A percentile compares a stretch with the other conserved stretches of the same genome.
Evolutionary conservation across 1,139 yeast genomes (phyloP).

Genomic region (Saccharomycopsis hybrid): DNA sequence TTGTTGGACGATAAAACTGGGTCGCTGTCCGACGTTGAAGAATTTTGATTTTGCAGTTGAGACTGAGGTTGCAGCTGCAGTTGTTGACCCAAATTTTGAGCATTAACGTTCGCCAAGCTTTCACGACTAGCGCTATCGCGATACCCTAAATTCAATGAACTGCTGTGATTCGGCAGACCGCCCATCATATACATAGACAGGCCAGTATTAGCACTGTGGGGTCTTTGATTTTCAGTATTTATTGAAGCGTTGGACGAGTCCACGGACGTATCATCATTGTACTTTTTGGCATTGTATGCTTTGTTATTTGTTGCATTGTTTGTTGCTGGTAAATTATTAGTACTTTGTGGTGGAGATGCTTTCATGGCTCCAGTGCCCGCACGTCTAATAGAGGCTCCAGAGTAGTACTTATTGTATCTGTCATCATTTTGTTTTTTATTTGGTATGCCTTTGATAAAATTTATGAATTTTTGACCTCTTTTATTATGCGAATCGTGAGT

Average conservation of each 20-base stretch:
- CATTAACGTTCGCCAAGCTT: no score
- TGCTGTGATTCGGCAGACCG: no score
- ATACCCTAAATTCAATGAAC: no score
- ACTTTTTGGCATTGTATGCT: background rate
- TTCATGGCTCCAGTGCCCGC: background rate
- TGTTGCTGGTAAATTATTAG: background rate
- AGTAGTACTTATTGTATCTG: background rate
- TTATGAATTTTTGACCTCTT: conserved; percentile 11
- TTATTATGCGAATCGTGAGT: background rate
- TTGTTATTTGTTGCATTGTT: background rate
- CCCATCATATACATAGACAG: no score
- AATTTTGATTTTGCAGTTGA: no score
- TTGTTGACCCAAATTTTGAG: no score
- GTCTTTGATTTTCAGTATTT: no score
- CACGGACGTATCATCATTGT: background rate
- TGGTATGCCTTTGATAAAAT: conserved; percentile 13
- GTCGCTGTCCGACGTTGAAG: no score
- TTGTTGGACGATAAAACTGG: conserved; percentile 20
- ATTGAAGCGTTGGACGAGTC: no score
- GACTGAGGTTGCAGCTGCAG: no score
- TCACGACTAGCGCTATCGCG: no score
- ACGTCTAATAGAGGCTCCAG: background rate
- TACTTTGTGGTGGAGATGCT: background rate
- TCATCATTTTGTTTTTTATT: conserved; percentile 3
- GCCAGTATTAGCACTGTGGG: no score